Conservation (phyloP, 306 rosid genomes). For the Rosa rugosa region DNA sequence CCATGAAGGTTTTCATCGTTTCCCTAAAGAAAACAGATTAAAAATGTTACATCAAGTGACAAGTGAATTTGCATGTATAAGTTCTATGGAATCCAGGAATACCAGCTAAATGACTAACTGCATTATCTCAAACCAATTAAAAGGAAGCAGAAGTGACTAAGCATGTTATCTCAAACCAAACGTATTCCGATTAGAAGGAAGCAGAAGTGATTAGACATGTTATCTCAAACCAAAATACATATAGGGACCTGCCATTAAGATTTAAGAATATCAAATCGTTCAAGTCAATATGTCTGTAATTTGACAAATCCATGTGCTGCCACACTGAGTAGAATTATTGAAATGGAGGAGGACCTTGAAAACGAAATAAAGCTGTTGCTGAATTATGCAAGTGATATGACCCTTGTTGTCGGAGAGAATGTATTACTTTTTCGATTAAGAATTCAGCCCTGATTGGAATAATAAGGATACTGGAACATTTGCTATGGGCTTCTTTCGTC, state of each 20-base stretch:
- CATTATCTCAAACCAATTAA: no score
- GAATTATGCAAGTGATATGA: not conserved
- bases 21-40: not conserved
- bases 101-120: no score
- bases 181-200: no score
- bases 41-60: not conserved
- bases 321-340: not conserved
- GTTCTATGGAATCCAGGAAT: no score
- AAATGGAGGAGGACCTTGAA: not conserved
- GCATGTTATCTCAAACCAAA: not conserved
- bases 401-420: conserved; percentile 8
- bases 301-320: not conserved
- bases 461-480: conserved; percentile 5
- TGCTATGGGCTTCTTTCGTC: not conserved
- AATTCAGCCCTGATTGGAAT: conserved; percentile 38
- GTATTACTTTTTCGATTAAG: conserved; percentile 31
- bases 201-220: not conserved
- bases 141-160: not conserved
- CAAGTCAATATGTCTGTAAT: no score
- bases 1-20: not conserved
- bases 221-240: not conserved
- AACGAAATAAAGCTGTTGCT: not conserved
- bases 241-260: not conserved
- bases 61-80: not conserved
- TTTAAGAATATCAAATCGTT: not conserved